Conservation (phyloP, 2,329 filamentous ascomycete genomes). For the Verticillium albo-atrum region DNA sequence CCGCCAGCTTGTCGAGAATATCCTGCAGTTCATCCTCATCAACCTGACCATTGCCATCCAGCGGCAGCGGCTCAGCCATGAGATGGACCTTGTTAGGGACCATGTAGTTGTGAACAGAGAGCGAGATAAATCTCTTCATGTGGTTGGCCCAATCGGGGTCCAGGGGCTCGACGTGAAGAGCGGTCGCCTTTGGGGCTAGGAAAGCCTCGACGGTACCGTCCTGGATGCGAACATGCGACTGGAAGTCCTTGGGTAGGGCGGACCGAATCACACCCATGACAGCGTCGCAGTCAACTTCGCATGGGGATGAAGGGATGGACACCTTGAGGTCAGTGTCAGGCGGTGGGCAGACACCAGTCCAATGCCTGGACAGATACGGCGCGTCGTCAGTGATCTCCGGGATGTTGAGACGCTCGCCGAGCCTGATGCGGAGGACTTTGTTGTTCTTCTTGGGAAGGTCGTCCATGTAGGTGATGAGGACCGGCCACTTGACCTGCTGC, state of each 20-base stretch:
- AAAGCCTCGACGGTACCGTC: constrained; percentile 14
- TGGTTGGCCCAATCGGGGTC: constrained; percentile 5
- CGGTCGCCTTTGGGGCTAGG: constrained; percentile 14
- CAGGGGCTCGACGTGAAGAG: neutral
- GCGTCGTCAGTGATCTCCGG: constrained; percentile 38
- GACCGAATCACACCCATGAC: constrained; percentile 18
- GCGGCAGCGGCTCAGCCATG: constrained; percentile 28
- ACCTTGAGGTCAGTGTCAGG: constrained; percentile 39
- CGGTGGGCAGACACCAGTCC: constrained; percentile 43
- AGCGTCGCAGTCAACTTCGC: constrained; percentile 23
- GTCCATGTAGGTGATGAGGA: constrained; percentile 49
- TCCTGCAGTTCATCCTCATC: constrained; percentile 30
- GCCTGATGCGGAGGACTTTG: constrained; percentile 51
- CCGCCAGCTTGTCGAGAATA: constrained; percentile 19
- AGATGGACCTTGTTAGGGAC: constrained; percentile 31
- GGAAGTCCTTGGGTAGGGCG: constrained; percentile 11
- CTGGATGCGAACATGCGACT: constrained; percentile 9
- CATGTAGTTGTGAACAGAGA: constrained; percentile 25
- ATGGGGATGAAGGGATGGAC: constrained; percentile 30
- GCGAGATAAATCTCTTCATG: constrained; percentile 10
- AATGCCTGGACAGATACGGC: constrained; percentile 40
- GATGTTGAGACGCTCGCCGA: constrained; percentile 42
- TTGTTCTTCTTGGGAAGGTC: constrained; percentile 51
- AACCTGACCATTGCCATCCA: constrained; percentile 22
- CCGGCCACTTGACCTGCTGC: constrained; percentile 49